Evolutionary conservation across 179 eudicot species (phyloP).

Genomic region (Silene coronaria): DNA sequence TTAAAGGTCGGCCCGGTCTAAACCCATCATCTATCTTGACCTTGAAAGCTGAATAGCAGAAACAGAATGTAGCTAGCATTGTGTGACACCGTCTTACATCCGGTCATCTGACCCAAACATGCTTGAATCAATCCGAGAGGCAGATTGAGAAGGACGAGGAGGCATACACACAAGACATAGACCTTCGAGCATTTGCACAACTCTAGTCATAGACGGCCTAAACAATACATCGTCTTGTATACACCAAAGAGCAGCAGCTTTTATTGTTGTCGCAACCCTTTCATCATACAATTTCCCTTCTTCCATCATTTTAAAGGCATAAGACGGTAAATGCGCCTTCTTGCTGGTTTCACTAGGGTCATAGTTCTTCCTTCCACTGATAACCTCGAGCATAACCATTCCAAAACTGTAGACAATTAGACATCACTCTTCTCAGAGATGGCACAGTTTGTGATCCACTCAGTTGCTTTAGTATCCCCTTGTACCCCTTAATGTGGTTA

Average conservation of each 20-base stretch:
- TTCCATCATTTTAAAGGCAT: slow-evolving; percentile 28
- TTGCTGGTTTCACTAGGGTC: slow-evolving; percentile 11
- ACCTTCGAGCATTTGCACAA: slow-evolving; percentile 29
- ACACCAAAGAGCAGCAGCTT: slow-evolving; percentile 25
- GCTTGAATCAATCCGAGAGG: too few relatives aligned
- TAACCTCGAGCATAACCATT: slow-evolving; percentile 26
- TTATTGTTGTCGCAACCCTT: slow-evolving; percentile 11
- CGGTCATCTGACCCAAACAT: too few relatives aligned
- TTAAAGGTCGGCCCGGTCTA: too few relatives aligned
- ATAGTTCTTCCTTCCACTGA: slow-evolving; percentile 28
- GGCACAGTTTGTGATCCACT: slow-evolving; percentile 21
- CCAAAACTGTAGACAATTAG: slow-evolving; percentile 25
- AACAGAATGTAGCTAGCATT: neutral
- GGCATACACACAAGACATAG: slow-evolving; percentile 17
- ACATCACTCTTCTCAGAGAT: slow-evolving; percentile 26
- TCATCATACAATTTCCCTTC: slow-evolving; percentile 14
- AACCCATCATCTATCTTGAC: neutral
- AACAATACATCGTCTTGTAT: slow-evolving; percentile 21
- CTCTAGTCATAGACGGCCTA: slow-evolving; percentile 26
- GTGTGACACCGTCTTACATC: too few relatives aligned
- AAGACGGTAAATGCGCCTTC: slow-evolving; percentile 21
- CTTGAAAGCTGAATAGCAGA: slow-evolving; percentile 23
- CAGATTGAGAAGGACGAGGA: slow-evolving; percentile 1
- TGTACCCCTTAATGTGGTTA: slow-evolving; percentile 22
- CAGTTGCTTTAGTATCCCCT: slow-evolving; percentile 25